Base-by-base conservation (phyloP, 2,329 filamentous ascomycete genomes). In the Colletotrichum acutatum region DNA sequence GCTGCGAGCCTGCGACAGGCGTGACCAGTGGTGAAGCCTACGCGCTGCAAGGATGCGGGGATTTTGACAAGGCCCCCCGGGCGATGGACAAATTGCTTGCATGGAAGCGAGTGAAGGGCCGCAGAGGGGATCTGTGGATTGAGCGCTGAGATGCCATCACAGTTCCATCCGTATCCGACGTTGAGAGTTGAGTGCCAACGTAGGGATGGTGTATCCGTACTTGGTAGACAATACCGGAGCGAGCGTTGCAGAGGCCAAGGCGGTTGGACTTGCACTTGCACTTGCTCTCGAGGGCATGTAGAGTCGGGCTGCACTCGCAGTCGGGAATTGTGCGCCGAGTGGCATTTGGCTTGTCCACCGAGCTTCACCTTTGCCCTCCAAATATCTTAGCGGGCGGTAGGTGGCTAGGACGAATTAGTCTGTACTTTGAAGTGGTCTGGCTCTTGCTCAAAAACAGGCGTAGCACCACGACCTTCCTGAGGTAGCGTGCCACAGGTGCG, bases 51-150 rank as follows among this genome's bases (percentile, higher is more conserved):
- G 37, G 60, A 52, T 63, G n/a, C 34, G 56, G 57, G 57, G 68
- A 49, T 59, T 9, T 16, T 12, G 54, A 66, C 42, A 28, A 26
- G 57, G 57, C 24, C 32, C n/a, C 28, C 49, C 57, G 37, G 56
- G 34, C 52, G 34, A 53, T 19, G 11, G 58, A 68, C 59, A 69
- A 69, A 72, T 72, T 64, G 66, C 70, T 64, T 72, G 70, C 70
- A 72, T 72, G 53, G 66, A 69, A 64, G 70, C 70, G 70, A 72
- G 66, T 12, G 53, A 53, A 32, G 53, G 49, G 19, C 28, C n/a
- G 57, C n/a, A 30, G 53, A 42, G 4, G 30, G 56, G 58, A 46
- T 28, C 19, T 32, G 32, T 37, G 34, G 14, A 24, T 12, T 12
- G 28, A 22, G 56, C 19, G 7, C 32, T n/a, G 28, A 28, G 30